Conservation (phyloP, 75 land plant species). For the Picea sitchensis region DNA sequence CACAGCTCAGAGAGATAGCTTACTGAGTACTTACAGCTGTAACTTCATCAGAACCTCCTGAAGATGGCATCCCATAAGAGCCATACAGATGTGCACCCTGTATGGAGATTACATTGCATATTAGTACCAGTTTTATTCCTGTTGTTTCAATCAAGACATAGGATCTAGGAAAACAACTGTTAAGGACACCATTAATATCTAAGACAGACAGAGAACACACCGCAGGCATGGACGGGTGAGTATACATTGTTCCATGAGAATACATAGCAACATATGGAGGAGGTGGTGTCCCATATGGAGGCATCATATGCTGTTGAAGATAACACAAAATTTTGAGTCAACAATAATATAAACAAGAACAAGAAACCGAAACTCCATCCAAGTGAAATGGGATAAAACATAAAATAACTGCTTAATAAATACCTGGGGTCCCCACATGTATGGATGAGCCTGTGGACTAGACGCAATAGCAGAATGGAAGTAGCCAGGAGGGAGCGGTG, state of each 20-base stretch:
- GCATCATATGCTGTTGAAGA: slow-evolving; percentile 39
- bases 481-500: slow-evolving; percentile 40
- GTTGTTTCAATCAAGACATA: background rate
- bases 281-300: slow-evolving; percentile 42
- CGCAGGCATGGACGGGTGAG: slow-evolving; percentile 38
- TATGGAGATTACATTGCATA: background rate
- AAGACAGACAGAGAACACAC: slow-evolving; percentile 2
- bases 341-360: slow-evolving; percentile 1
- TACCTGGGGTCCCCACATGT: slow-evolving; percentile 47
- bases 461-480: slow-evolving; percentile 29
- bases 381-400: background rate
- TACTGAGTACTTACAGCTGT: slow-evolving; percentile 5
- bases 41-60: slow-evolving; percentile 15
- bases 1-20: background rate
- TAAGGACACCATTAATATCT: background rate
- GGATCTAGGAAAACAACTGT: background rate
- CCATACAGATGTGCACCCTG: slow-evolving; percentile 39
- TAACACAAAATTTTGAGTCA: background rate
- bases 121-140: background rate
- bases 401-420: background rate
- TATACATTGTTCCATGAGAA: slow-evolving; percentile 46
- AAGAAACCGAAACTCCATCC: background rate
- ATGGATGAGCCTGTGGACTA: slow-evolving; percentile 44
- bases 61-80: slow-evolving; percentile 30
- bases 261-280: slow-evolving; percentile 50